A percentile compares a stretch with the other conserved stretches of the same genome.
Evolutionary conservation across 208 protist species (phyloP).

Genomic region (Trypanosoma brucei): DNA sequence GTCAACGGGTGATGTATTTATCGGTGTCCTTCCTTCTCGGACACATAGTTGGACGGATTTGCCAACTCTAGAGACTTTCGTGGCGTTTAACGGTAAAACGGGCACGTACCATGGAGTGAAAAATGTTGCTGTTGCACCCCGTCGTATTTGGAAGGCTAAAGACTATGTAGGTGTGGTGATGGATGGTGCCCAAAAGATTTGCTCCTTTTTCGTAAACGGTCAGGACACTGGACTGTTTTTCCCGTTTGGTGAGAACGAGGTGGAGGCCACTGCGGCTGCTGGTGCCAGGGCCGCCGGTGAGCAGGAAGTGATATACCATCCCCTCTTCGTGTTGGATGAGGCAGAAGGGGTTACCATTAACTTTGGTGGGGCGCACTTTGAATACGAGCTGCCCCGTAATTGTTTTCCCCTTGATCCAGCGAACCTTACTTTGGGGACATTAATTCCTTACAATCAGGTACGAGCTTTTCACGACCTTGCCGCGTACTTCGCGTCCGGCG

Average conservation of each 20-base stretch:
- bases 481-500: conserved; percentile 60
- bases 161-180: conserved; percentile 84
- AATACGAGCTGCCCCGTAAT: conserved; percentile 65
- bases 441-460: conserved; percentile 87
- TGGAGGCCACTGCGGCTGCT: conserved; percentile 22
- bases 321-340: conserved; percentile 65
- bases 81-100: conserved; percentile 76
- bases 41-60: conserved; percentile 10
- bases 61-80: conserved; percentile 15
- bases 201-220: conserved; percentile 74
- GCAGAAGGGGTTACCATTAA: conserved; percentile 74
- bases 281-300: conserved; percentile 15
- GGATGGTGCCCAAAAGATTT: conserved; percentile 48
- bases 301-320: conserved; percentile 42
- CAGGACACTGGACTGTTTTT: conserved; percentile 36
- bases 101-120: conserved; percentile 37
- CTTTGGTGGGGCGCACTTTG: conserved; percentile 84
- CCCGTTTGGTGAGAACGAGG: conserved; percentile 39
- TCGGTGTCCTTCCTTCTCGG: conserved; percentile 66
- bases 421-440: conserved; percentile 62
- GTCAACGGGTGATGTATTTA: conserved; percentile 49
- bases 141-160: conserved; percentile 49
- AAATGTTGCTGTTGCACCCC: conserved; percentile 8
- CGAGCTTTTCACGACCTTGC: conserved; percentile 82
- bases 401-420: conserved; percentile 80